A percentile compares a stretch with the other conserved stretches of the same genome.
These are phyloP conservation scores for Plenodomus biglobosus DNA, from an alignment of 2,329 filamentous ascomycete genomes.

Conservation along the genomic window DNA sequence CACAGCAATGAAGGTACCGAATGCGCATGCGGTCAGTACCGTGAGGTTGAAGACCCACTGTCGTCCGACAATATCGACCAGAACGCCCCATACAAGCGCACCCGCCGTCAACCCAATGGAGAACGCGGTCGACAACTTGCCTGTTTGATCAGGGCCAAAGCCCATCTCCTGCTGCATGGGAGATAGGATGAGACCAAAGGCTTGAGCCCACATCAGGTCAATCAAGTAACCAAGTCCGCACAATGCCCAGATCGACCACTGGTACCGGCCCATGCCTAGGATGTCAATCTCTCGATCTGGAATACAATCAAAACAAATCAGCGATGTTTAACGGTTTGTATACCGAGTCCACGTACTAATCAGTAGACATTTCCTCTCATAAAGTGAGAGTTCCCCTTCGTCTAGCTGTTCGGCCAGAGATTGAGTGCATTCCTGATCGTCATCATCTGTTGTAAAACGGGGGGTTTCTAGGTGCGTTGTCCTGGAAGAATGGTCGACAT, in stretches of 20 bases:
- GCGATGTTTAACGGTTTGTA: background rate
- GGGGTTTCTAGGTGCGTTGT: background rate
- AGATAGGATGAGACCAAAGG: slow-evolving; percentile 57
- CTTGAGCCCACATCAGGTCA: slow-evolving; percentile 61
- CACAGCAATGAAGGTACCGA: slow-evolving; percentile 56
- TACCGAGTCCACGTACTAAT: slow-evolving; percentile 26
- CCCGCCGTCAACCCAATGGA: slow-evolving; percentile 58
- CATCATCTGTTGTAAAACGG: background rate
- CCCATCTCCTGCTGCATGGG: slow-evolving; percentile 60
- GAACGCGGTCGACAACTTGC: slow-evolving; percentile 59
- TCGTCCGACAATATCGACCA: slow-evolving; percentile 58
- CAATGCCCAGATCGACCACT: slow-evolving; percentile 56
- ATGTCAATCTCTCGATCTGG: slow-evolving; percentile 51
- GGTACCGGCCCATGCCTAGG: slow-evolving; percentile 57
- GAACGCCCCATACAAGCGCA: slow-evolving; percentile 58
- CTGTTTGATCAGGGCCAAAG: slow-evolving; percentile 49
- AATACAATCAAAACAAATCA: too few relatives aligned
- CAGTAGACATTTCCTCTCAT: slow-evolving; percentile 49
- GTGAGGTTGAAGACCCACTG: slow-evolving; percentile 62
- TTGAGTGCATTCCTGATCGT: slow-evolving; percentile 4
- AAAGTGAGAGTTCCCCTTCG: slow-evolving; percentile 29
- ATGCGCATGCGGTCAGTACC: slow-evolving; percentile 57
- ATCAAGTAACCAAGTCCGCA: slow-evolving; percentile 60
- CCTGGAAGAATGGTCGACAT: background rate
- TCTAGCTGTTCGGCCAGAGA: slow-evolving; percentile 10